Conservation (phyloP, 345 rosid species). For the Eucalyptus sp. region DNA sequence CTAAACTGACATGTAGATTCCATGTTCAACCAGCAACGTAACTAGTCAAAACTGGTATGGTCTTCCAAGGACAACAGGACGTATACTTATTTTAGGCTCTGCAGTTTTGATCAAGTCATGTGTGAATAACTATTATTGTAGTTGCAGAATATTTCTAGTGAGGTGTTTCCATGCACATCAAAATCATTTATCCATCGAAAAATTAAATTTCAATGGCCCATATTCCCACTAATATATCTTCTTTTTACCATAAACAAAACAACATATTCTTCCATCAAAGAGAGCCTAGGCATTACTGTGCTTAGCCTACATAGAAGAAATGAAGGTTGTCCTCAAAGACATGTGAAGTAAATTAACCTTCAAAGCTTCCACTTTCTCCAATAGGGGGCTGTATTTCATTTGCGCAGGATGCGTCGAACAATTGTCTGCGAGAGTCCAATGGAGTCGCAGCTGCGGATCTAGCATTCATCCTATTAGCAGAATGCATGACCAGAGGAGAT, state of each 20-base stretch:
- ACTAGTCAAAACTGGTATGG: not conserved
- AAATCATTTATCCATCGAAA: not conserved
- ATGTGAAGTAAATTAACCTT: slow-evolving; percentile 22
- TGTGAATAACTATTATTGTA: not conserved
- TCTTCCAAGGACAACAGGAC: not conserved
- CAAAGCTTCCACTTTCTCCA: slow-evolving; percentile 23
- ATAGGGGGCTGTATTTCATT: slow-evolving; percentile 17
- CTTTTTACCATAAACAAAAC: not conserved
- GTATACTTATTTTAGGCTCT: not conserved
- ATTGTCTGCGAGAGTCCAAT: slow-evolving; percentile 42
- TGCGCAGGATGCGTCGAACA: slow-evolving; percentile 29
- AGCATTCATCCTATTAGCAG: slow-evolving; percentile 21
- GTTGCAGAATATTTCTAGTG: not conserved
- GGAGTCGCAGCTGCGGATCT: slow-evolving; percentile 1
- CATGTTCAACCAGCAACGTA: not conserved
- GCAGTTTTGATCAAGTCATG: not conserved
- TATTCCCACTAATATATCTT: not conserved
- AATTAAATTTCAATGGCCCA: not conserved
- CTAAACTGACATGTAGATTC: not conserved
- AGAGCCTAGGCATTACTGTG: not conserved
- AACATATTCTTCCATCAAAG: not conserved
- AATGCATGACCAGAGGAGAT: slow-evolving; percentile 46
- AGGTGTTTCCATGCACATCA: not conserved
- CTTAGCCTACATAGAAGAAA: not conserved
- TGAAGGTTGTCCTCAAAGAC: not conserved